Percentiles rank a stretch among this genome's conserved stretches.
These are phyloP conservation scores for Apiotrichum akiyoshidainum DNA, from an alignment of 1,284 basidiomycete genomes.

Conservation along the genomic window DNA sequence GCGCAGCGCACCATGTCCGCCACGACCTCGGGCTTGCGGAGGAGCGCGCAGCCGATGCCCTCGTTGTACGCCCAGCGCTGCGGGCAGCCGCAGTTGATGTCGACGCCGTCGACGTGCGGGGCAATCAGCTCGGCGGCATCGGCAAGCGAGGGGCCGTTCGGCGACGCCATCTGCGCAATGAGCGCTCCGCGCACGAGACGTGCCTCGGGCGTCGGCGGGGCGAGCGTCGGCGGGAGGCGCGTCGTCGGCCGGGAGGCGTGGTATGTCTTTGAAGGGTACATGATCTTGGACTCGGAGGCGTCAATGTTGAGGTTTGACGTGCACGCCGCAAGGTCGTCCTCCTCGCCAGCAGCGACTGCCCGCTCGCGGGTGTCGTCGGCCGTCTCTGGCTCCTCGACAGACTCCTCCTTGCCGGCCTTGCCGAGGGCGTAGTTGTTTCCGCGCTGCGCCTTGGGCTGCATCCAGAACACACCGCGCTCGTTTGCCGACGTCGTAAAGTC, in stretches of 20 bases:
- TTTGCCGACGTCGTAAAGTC: conserved; percentile 56
- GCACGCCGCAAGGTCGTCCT: not conserved
- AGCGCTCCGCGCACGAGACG: conserved; percentile 54
- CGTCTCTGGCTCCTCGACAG: conserved; percentile 3
- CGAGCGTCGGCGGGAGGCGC: conserved; percentile 32
- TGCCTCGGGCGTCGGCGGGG: conserved; percentile 28
- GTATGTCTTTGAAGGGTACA: conserved; percentile 21
- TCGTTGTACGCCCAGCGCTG: conserved; percentile 58
- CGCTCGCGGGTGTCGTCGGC: not conserved
- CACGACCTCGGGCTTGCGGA: conserved; percentile 59
- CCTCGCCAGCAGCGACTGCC: not conserved
- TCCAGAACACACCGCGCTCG: conserved; percentile 57
- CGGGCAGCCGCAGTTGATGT: conserved; percentile 60
- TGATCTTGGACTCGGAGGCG: not conserved
- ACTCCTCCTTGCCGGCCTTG: not conserved
- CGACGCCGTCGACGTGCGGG: conserved; percentile 57
- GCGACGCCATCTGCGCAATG: conserved; percentile 59
- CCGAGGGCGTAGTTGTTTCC: conserved; percentile 2
- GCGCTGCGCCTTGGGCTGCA: conserved; percentile 34
- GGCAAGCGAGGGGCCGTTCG: conserved; percentile 54
- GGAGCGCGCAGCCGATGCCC: conserved; percentile 58
- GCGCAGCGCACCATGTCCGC: conserved; percentile 57
- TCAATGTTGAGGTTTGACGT: not conserved
- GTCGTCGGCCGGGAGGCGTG: conserved; percentile 25
- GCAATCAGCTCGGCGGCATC: conserved; percentile 59